Evolutionary conservation across 768 basidiomycete genomes (phyloP).

Genomic region (Rhizopogon salebrosus): DNA sequence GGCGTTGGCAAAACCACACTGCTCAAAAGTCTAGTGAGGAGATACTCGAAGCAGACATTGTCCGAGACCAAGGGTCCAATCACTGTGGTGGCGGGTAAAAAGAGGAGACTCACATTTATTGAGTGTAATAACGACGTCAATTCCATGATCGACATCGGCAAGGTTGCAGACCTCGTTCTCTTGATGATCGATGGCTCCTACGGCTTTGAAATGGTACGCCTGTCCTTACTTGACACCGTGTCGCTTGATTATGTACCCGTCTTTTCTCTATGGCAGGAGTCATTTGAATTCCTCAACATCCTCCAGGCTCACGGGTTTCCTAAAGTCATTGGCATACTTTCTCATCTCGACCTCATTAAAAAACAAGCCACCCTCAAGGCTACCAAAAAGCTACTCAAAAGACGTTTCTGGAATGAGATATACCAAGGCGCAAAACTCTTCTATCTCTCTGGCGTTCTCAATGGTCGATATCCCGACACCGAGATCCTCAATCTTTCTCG

Average conservation of each 20-base stretch:
- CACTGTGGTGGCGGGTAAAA: slow-evolving; percentile 92
- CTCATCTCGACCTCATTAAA: slow-evolving; percentile 96
- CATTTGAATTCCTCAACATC: slow-evolving; percentile 97
- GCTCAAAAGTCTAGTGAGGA: slow-evolving; percentile 82
- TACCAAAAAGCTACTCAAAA: slow-evolving; percentile 93
- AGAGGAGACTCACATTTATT: slow-evolving; percentile 87
- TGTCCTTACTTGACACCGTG: neutral
- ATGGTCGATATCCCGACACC: slow-evolving; percentile 94
- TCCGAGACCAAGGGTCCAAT: slow-evolving; percentile 89
- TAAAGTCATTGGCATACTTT: slow-evolving; percentile 94
- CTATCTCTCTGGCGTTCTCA: slow-evolving; percentile 93
- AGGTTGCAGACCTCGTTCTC: slow-evolving; percentile 92
- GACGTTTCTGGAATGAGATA: slow-evolving; percentile 99
- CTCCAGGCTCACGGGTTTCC: slow-evolving; percentile 97
- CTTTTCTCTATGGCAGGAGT: slow-evolving; percentile 57
- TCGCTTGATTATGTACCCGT: neutral
- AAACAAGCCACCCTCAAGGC: slow-evolving; percentile 79
- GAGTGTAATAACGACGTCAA: slow-evolving; percentile 98
- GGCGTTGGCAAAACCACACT: slow-evolving; percentile 97
- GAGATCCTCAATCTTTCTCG: slow-evolving; percentile 95
- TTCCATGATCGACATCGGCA: slow-evolving; percentile 97
- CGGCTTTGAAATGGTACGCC: slow-evolving; percentile 94
- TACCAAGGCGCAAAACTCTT: slow-evolving; percentile 98
- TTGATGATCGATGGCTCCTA: slow-evolving; percentile 98
- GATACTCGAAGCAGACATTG: slow-evolving; percentile 92